Percentiles rank a stretch among this genome's conserved stretches.
These are phyloP conservation scores for Pezicula radicicola DNA, from an alignment of 2,329 filamentous ascomycete species.

Conservation along the genomic window DNA sequence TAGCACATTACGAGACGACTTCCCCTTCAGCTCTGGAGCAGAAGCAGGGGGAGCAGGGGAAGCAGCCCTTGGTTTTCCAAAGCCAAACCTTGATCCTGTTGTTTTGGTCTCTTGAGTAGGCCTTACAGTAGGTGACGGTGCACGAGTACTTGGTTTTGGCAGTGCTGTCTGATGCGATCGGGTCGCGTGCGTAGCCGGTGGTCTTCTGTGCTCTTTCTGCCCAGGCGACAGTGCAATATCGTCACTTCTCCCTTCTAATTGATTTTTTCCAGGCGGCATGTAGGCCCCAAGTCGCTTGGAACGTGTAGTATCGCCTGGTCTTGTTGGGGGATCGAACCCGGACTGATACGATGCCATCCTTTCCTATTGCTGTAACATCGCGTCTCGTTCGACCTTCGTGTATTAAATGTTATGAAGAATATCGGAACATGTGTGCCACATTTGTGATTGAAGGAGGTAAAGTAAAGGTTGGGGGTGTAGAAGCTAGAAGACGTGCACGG, in stretches of 20 bases:
- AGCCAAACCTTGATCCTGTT: constrained; percentile 20
- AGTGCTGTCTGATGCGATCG: constrained; percentile 15
- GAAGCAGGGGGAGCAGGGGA: constrained; percentile 6
- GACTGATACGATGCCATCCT: constrained; percentile 42
- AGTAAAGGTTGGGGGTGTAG: too few species aligned
- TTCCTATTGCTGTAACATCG: constrained; percentile 20
- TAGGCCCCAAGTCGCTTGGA: constrained; percentile 24
- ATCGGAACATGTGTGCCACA: background rate
- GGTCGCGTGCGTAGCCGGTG: constrained; percentile 5
- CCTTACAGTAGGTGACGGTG: constrained; percentile 15
- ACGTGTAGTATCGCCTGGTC: constrained; percentile 35
- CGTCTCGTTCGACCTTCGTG: constrained; percentile 10
- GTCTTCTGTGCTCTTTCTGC: constrained; percentile 16
- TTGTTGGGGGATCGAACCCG: constrained; percentile 37
- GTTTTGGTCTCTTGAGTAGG: constrained; percentile 12
- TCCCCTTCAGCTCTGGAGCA: constrained; percentile 18
- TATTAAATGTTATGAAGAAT: constrained; percentile 22
- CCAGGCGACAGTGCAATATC: constrained; percentile 35
- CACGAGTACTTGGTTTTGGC: constrained; percentile 18
- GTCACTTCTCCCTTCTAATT: constrained; percentile 32
- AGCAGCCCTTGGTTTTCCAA: constrained; percentile 15
- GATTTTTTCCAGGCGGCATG: constrained; percentile 13
- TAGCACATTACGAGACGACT: constrained; percentile 39
- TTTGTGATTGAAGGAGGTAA: background rate
- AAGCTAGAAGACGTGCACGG: background rate